phyloP scores from a whole-genome alignment of 306 rosid genomes.

The Quercus rubra region DNA sequence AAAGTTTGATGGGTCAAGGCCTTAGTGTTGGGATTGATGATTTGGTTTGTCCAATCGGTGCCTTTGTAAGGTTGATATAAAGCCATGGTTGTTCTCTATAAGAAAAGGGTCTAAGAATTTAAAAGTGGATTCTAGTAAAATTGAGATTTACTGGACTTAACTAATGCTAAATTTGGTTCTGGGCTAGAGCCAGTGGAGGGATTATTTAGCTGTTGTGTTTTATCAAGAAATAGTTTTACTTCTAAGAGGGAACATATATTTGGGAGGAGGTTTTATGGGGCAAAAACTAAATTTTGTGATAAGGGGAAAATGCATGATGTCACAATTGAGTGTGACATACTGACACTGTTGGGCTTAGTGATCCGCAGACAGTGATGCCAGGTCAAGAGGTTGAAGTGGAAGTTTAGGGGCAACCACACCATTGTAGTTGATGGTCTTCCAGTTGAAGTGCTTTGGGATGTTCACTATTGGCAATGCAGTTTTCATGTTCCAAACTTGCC shows the following conservation, averaged over 20 bases:
- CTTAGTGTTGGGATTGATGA: no score
- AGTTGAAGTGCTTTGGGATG: slow-evolving; percentile 87
- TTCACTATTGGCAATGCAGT: slow-evolving; percentile 70
- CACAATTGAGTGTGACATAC: slow-evolving; percentile 49
- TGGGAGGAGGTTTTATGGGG: slow-evolving; percentile 51
- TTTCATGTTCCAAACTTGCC: slow-evolving; percentile 79
- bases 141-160: slow-evolving; percentile 65
- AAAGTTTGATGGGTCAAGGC: slow-evolving; percentile 45
- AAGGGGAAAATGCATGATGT: slow-evolving; percentile 60
- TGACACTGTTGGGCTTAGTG: slow-evolving; percentile 53
- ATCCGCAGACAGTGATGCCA: slow-evolving; percentile 65
- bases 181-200: slow-evolving; percentile 81
- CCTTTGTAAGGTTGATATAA: no score
- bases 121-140: slow-evolving; percentile 51
- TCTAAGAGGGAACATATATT: slow-evolving; percentile 67
- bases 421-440: slow-evolving; percentile 74
- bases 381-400: slow-evolving; percentile 81
- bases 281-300: slow-evolving; percentile 70
- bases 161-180: slow-evolving; percentile 67
- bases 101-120: slow-evolving; percentile 47
- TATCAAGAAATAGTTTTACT: slow-evolving; percentile 52
- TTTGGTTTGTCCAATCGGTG: no score
- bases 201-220: slow-evolving; percentile 49
- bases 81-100: no score
- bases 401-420: slow-evolving; percentile 72